Base-by-base conservation (phyloP, 208 protist species). In the Trypanosoma scelopori region DNA sequence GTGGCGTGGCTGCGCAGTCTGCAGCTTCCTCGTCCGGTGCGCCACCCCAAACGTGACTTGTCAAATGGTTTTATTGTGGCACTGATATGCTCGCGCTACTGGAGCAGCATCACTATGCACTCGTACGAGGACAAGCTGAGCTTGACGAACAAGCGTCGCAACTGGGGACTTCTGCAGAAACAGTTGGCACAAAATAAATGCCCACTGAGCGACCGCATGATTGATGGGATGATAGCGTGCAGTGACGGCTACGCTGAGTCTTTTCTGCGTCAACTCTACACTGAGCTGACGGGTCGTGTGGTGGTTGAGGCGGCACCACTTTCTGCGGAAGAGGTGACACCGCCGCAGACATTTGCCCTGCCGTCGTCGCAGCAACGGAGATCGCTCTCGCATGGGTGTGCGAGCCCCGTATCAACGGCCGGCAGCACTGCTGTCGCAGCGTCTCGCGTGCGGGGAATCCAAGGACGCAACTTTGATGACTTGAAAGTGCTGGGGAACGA, bases 41-140 rank as follows among this genome's bases (percentile, higher is more conserved):
- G 87, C 46, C 74, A 96, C 63, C 81, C 91, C 0, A 85, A 82
- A 61, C 85, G 97, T 12, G 97, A 98, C 65, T 78, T 98, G 16
- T 69, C 82, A 23, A 98, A 97, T 69, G 97, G 97, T 1, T 96
- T 85, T 71, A 57, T 97, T 23, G 65, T 98, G 3, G 97, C 94
- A 0, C 83, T 97, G 50, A 97, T 98, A 27, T 97, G 95, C 71
- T 87, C 89, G 1, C 83, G 81, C 39, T 98, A 98, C 79, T 98
- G 91, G 84, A 56, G 60, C 2, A 74, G 86, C 45, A 66, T 98
- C 28, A 76, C 83, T 11, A 85, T 98, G 90, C 92, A 98, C 82
- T 91, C 85, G 35, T 97, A 91, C 61, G 84, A 89, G 49, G 97
- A 97, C 65, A 83, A 78, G 4, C 45, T 76, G 16, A 78, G 82